phyloP scores from a whole-genome alignment of 2,329 filamentous ascomycete genomes.

The Aspergillus tubingensis region DNA sequence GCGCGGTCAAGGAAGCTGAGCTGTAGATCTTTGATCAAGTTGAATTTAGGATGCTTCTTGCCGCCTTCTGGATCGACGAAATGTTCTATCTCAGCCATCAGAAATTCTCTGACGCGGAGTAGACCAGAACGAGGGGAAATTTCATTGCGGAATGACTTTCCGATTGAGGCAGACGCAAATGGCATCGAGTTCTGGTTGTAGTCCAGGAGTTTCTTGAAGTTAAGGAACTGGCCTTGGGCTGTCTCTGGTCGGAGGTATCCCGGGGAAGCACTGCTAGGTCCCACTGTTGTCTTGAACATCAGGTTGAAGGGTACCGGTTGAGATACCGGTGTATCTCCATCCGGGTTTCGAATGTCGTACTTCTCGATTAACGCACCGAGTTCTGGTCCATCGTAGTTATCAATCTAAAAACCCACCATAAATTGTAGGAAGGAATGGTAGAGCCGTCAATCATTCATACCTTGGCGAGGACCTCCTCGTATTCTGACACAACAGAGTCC shows the following conservation, averaged over 20 bases:
- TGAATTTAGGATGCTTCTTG: slow-evolving; percentile 91
- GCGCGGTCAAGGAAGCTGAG: slow-evolving; percentile 81
- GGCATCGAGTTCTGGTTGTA: slow-evolving; percentile 96
- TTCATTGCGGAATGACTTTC: slow-evolving; percentile 97
- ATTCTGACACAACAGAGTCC: slow-evolving; percentile 82
- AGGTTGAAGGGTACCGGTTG: slow-evolving; percentile 93
- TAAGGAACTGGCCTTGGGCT: slow-evolving; percentile 96
- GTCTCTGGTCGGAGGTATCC: slow-evolving; percentile 92
- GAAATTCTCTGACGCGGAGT: slow-evolving; percentile 89
- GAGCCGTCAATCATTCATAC: too few species aligned
- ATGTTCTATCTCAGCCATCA: slow-evolving; percentile 99
- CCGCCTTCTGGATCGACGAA: slow-evolving; percentile 92
- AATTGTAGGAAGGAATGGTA: too few species aligned
- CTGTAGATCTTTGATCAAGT: slow-evolving; percentile 80
- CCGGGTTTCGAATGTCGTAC: slow-evolving; percentile 87
- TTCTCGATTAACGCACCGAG: slow-evolving; percentile 87
- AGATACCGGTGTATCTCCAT: slow-evolving; percentile 62
- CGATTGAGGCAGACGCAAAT: slow-evolving; percentile 94
- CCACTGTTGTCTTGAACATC: slow-evolving; percentile 97
- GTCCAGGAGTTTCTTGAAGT: slow-evolving; percentile 93
- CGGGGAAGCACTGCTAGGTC: slow-evolving; percentile 81
- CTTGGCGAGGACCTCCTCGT: slow-evolving; percentile 78
- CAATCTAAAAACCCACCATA: too few species aligned
- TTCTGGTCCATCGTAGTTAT: slow-evolving; percentile 88
- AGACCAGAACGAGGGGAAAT: slow-evolving; percentile 92